Conservation (phyloP, 305 asterid species). For the Solanum chacoense region DNA sequence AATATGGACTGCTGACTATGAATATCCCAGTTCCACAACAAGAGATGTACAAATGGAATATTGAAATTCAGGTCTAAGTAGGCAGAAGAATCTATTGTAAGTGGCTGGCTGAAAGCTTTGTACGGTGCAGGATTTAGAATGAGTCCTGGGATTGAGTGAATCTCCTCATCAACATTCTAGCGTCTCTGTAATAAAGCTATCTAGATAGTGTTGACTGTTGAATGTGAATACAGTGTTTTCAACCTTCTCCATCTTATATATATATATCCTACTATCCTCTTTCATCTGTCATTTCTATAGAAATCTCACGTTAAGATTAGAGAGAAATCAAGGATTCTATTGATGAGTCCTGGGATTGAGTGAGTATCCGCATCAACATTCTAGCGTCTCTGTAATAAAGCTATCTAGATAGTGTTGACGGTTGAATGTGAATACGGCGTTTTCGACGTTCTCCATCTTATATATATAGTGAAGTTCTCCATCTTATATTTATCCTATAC, state of each 20-base stretch:
- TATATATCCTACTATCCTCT: background rate
- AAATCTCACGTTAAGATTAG: background rate
- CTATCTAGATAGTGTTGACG: background rate
- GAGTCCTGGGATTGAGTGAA: background rate
- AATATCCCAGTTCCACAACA: slow-evolving; percentile 49
- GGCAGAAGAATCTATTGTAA: background rate
- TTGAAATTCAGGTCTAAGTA: slow-evolving; percentile 41
- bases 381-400: background rate
- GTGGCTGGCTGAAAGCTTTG: background rate
- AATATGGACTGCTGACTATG: slow-evolving; percentile 41
- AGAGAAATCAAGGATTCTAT: background rate
- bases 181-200: background rate
- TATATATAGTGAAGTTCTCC: no score
- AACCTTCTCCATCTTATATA: background rate
- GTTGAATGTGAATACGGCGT: background rate
- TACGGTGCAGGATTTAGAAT: background rate
- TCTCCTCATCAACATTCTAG: background rate
- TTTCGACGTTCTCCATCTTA: background rate
- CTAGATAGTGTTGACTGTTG: background rate
- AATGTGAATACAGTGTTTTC: background rate
- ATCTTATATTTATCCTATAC: background rate
- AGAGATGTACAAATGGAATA: slow-evolving; percentile 57
- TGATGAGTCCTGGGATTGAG: background rate
- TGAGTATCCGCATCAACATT: background rate
- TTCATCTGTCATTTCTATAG: background rate